Percentiles rank a stretch among this genome's conserved stretches.
Evolutionary conservation across 2,329 filamentous ascomycete genomes (phyloP).

Genomic region (Aspergillus calidoustus): DNA sequence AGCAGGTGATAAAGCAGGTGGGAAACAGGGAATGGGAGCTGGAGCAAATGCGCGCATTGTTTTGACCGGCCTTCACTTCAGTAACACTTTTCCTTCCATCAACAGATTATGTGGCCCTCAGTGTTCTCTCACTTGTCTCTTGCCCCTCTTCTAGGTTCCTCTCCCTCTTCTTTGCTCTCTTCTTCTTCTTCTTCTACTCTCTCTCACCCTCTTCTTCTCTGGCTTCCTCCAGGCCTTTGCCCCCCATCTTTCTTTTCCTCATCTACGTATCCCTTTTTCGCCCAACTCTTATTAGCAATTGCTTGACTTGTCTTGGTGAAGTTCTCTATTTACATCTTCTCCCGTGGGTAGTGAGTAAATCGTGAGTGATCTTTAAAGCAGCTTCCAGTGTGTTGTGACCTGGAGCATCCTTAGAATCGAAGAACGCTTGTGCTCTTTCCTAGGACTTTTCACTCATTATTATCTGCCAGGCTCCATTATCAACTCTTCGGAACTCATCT

Average conservation of each 20-base stretch:
- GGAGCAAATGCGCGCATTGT: background rate
- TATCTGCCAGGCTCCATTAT: background rate
- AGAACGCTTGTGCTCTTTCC: background rate
- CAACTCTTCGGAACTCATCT: background rate
- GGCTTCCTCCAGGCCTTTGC: background rate
- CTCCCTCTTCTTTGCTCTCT: background rate
- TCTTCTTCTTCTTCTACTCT: constrained; percentile 5
- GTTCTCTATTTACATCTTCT: background rate
- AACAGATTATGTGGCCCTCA: constrained; percentile 3
- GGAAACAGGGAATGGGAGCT: background rate
- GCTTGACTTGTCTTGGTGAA: background rate
- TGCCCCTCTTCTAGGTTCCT: constrained; percentile 2
- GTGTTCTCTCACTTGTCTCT: constrained; percentile 6
- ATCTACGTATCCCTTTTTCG: background rate
- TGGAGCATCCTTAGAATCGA: background rate
- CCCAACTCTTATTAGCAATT: background rate
- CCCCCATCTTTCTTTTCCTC: background rate
- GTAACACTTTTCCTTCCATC: background rate
- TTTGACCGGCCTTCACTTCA: constrained; percentile 11
- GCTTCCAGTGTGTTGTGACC: background rate
- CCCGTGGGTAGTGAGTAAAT: background rate
- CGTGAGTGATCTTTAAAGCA: background rate
- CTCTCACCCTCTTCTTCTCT: background rate
- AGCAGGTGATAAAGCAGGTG: background rate
- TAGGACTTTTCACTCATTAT: background rate